Evolutionary conservation across 441 rosid genomes (phyloP).

Genomic region (Raphanus hybrid): DNA sequence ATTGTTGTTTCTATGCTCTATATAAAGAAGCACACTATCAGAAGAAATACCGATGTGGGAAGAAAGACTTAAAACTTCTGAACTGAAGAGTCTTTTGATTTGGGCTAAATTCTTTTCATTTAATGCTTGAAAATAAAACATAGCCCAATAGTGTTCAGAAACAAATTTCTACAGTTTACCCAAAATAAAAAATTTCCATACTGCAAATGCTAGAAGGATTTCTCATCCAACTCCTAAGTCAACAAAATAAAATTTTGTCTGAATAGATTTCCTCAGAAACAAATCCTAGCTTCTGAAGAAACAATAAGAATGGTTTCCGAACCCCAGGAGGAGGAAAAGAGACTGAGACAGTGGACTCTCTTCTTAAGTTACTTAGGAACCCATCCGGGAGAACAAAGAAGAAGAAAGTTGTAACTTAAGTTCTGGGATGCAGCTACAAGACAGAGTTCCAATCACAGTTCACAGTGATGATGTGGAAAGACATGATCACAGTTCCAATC

Average conservation of each 20-base stretch:
- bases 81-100: neutral
- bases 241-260: no score
- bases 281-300: neutral
- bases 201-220: no score
- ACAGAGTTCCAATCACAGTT: neutral
- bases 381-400: conserved; percentile 68
- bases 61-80: neutral
- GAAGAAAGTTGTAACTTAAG: conserved; percentile 44
- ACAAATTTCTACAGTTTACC: neutral
- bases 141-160: neutral
- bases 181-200: no score
- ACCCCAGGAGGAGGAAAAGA: conserved; percentile 54
- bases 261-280: neutral
- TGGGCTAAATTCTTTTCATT: neutral
- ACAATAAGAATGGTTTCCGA: neutral
- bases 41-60: conserved; percentile 14
- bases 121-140: neutral
- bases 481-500: conserved; percentile 44
- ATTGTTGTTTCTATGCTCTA: fast-evolving
- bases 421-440: conserved; percentile 45
- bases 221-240: no score
- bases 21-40: neutral
- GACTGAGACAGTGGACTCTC: conserved; percentile 55
- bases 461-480: conserved; percentile 26
- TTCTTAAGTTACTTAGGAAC: conserved; percentile 20